Conservation (phyloP, 495 filamentous ascomycete genomes). For the Aspergillus carlsbadensis region DNA sequence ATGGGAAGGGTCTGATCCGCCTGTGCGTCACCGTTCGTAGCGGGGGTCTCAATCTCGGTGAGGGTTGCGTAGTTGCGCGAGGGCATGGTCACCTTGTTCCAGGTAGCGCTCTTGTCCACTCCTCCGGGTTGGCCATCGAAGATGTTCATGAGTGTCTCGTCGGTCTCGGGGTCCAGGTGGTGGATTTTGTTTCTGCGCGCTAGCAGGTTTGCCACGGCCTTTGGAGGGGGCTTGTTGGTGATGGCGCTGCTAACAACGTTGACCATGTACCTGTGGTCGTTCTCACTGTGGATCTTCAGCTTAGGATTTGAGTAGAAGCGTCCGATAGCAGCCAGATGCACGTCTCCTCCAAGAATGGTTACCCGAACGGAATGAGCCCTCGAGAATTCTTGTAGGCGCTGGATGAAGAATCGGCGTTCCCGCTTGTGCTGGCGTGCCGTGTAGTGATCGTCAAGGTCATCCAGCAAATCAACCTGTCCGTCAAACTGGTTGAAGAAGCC, state of each 20-base stretch:
- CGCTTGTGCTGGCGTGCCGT: constrained; percentile 88
- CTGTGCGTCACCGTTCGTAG: constrained; percentile 22
- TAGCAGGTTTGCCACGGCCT: constrained; percentile 84
- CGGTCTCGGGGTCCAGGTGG: constrained; percentile 77
- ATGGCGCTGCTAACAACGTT: constrained; percentile 78
- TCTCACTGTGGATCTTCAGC: constrained; percentile 56
- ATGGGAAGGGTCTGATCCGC: constrained; percentile 20
- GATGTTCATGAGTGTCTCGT: constrained; percentile 84
- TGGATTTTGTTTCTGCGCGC: constrained; percentile 88
- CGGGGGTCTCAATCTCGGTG: constrained; percentile 55
- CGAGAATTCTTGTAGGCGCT: constrained; percentile 71
- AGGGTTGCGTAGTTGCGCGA: constrained; percentile 84
- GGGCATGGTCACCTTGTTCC: constrained; percentile 87
- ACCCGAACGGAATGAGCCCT: constrained; percentile 72
- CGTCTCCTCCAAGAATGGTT: constrained; percentile 80
- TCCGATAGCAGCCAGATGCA: constrained; percentile 72
- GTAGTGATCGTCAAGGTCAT: constrained; percentile 95
- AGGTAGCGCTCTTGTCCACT: constrained; percentile 60
- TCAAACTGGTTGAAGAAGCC: constrained; percentile 92
- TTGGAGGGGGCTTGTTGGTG: constrained; percentile 90
- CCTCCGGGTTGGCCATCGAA: constrained; percentile 82
- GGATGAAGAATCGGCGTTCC: constrained; percentile 73
- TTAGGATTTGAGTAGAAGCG: constrained; percentile 72
- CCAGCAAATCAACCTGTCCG: constrained; percentile 83
- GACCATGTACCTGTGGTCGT: constrained; percentile 71